Percentiles rank a stretch among this genome's conserved stretches.
Evolutionary conservation across 2,329 filamentous ascomycete genomes (phyloP).

Genomic region (Pezicula rhizophila): DNA sequence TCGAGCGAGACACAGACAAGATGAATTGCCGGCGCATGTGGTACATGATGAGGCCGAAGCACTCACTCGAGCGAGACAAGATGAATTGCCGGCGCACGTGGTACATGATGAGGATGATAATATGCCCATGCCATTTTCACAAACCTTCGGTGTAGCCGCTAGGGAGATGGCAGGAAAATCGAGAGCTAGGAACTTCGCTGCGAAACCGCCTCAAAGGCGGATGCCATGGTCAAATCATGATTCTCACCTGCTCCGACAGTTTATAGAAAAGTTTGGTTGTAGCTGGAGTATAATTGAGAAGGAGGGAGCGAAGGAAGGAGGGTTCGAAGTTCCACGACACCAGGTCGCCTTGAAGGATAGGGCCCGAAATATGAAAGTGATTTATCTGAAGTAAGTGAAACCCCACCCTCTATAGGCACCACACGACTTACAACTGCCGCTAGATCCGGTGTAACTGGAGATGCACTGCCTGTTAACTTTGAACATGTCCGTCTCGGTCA

Average conservation of each 20-base stretch:
- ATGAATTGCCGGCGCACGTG: background rate
- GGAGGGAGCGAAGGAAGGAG: slow-evolving; percentile 15
- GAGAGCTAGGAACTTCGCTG: slow-evolving; percentile 1
- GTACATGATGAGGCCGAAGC: background rate
- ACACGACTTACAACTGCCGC: no score
- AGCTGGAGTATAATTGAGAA: slow-evolving; percentile 41
- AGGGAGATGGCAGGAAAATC: slow-evolving; percentile 3
- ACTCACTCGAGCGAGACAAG: background rate
- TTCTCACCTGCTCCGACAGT: slow-evolving; percentile 36
- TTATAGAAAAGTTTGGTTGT: slow-evolving; percentile 40
- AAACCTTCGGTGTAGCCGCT: no score
- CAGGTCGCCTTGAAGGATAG: slow-evolving; percentile 50
- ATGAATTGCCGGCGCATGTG: background rate
- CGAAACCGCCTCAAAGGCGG: slow-evolving; percentile 10
- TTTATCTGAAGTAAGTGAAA: slow-evolving; percentile 34
- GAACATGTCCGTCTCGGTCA: slow-evolving; percentile 34
- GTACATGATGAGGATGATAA: background rate
- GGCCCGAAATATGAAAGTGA: slow-evolving; percentile 46
- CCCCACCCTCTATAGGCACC: no score
- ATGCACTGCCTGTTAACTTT: slow-evolving; percentile 35
- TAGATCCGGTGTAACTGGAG: no score
- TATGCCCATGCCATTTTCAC: background rate
- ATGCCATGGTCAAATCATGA: slow-evolving; percentile 33
- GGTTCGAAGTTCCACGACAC: slow-evolving; percentile 24
- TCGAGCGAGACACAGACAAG: background rate